Conservation (phyloP, 768 basidiomycete genomes). For the Rubroboletus pulcherrimus region DNA sequence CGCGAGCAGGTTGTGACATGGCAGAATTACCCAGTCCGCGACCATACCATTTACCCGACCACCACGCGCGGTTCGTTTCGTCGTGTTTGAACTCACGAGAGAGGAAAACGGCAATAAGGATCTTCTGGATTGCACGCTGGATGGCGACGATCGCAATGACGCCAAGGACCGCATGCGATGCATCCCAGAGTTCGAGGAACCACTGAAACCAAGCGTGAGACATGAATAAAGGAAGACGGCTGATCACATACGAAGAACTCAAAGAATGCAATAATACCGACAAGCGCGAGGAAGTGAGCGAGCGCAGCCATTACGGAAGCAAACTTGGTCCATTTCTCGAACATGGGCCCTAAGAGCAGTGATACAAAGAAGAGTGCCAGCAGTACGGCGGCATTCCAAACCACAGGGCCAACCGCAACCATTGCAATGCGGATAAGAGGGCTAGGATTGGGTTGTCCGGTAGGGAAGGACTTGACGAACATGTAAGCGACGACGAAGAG, state of each 20-base stretch:
- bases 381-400: slow-evolving; percentile 90
- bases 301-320: slow-evolving; percentile 89
- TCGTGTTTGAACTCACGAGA: slow-evolving; percentile 98
- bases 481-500: slow-evolving; percentile 84
- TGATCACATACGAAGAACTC: slow-evolving; percentile 82
- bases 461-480: slow-evolving; percentile 90
- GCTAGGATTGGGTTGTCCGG: slow-evolving; percentile 67
- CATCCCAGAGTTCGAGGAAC: slow-evolving; percentile 96
- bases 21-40: slow-evolving; percentile 87
- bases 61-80: slow-evolving; percentile 98
- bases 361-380: slow-evolving; percentile 85
- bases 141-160: slow-evolving; percentile 86
- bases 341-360: slow-evolving; percentile 88
- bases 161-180: slow-evolving; percentile 94
- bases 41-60: slow-evolving; percentile 98
- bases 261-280: slow-evolving; percentile 87
- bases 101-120: slow-evolving; percentile 89
- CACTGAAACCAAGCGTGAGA: slow-evolving; percentile 47
- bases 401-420: slow-evolving; percentile 87
- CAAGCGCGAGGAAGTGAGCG: slow-evolving; percentile 76
- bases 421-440: slow-evolving; percentile 86
- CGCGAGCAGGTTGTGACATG: slow-evolving; percentile 93
- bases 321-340: slow-evolving; percentile 82
- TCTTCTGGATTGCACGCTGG: slow-evolving; percentile 90
- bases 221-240: slow-evolving; percentile 30